Percentiles rank a stretch among this genome's conserved stretches.
These are phyloP conservation scores for Galeopsis tetrahit DNA, from an alignment of 257 asterid species.

Conservation along the genomic window DNA sequence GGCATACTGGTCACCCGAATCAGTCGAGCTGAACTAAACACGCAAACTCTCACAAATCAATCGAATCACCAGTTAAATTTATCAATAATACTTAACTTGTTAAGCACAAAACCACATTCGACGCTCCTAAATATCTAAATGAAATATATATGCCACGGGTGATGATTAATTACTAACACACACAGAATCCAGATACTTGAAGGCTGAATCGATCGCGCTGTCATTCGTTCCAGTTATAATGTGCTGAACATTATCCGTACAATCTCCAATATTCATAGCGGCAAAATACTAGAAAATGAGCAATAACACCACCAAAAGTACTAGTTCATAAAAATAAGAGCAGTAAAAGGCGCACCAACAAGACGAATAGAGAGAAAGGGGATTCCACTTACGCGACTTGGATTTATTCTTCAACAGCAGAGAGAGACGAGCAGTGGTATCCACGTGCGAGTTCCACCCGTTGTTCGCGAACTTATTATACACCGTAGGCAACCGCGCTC, in stretches of 20 bases:
- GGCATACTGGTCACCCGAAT: neutral
- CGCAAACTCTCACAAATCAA: conserved; percentile 11
- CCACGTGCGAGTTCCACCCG: conserved; percentile 42
- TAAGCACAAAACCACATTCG: neutral
- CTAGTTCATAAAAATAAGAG: neutral
- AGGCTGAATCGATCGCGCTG: neutral
- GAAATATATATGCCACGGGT: neutral
- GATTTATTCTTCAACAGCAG: conserved; percentile 44
- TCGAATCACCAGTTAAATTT: neutral
- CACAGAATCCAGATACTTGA: neutral
- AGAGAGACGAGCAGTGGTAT: conserved; percentile 38
- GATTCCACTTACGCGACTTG: conserved; percentile 46
- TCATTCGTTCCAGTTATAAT: neutral
- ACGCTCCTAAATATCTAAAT: conserved; percentile 18
- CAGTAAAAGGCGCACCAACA: neutral
- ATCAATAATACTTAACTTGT: neutral
- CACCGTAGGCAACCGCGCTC: conserved; percentile 60
- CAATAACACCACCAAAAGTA: neutral
- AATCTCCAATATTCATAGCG: neutral
- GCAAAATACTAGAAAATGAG: neutral
- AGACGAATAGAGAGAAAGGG: neutral
- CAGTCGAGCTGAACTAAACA: neutral
- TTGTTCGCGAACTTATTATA: conserved; percentile 39
- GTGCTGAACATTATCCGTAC: neutral
- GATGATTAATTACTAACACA: conserved; percentile 12